Conservation (phyloP, 177 flowering plant genomes). For the Vitis hybrid region DNA sequence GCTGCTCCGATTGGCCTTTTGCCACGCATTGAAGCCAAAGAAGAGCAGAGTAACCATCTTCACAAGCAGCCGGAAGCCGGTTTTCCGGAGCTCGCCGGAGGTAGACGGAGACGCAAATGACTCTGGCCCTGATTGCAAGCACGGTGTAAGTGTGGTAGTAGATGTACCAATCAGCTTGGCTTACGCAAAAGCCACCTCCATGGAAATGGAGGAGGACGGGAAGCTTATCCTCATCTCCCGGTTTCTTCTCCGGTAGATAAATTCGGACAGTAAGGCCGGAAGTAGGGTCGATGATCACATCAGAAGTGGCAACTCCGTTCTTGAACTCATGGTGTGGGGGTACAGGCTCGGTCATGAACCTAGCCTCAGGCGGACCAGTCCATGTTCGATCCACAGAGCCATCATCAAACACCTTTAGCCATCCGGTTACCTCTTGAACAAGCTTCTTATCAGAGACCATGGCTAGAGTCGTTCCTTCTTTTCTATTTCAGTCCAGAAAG, state of each 20-base stretch:
- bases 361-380: conserved; percentile 58
- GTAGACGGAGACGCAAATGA: conserved; percentile 48
- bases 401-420: conserved; percentile 64
- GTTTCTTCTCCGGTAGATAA: conserved; percentile 46
- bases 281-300: conserved; percentile 27
- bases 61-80: conserved; percentile 72
- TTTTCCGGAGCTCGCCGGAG: conserved; percentile 70
- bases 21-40: conserved; percentile 56
- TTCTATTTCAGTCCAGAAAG: too few species aligned
- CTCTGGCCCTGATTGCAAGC: conserved; percentile 34
- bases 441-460: conserved; percentile 34
- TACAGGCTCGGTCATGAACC: conserved; percentile 56
- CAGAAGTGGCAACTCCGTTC: conserved; percentile 57
- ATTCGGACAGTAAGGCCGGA: conserved; percentile 49
- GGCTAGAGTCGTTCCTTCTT: not conserved
- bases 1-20: conserved; percentile 23
- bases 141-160: conserved; percentile 56
- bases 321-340: conserved; percentile 50
- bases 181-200: conserved; percentile 86
- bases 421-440: conserved; percentile 64
- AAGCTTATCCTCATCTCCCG: conserved; percentile 22
- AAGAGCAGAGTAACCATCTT: conserved; percentile 53
- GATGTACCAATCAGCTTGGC: conserved; percentile 68
- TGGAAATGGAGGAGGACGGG: conserved; percentile 75
- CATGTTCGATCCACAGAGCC: conserved; percentile 76